Evolutionary conservation across 805 yeast genomes (phyloP), one percentile per base, ranked within the genome.

Genomic region (Cyberlindnera mississippiensis): DNA sequence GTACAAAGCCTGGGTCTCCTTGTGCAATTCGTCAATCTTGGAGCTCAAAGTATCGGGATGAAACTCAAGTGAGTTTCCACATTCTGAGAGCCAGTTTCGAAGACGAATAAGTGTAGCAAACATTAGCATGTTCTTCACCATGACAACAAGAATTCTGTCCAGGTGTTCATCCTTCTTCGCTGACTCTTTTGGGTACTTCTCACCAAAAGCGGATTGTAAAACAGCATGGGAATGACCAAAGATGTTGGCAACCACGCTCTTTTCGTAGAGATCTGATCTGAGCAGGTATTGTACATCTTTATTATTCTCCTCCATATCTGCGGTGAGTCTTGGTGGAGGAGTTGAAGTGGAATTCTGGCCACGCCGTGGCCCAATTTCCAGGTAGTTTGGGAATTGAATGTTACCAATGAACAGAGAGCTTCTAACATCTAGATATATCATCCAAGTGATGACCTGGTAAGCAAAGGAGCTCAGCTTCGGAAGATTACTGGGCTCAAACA

Each of bases 111-210:
- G 33, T 7, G 41, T 33, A 14, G 38, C 41, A 37, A 41, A 37
- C 45, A 41, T 34, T 14, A 41, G 28, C 41, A 41, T 41, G 14
- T 37, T 41, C 33, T 37, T 41, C 28, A 41, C 38, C 45, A 41
- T 41, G 22, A 41, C 41, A 2, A 37, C 35, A 15, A 37, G 36
- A 26, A 37, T 41, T 6, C 41, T 29, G 29, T 41, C 41, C 26
- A 33, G 38, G 3, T 15, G 22, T 4, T 28, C 35, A 14, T 41
- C 45, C 13, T 11, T 19, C 19, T 24, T 4, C 6, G 27, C 35
- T 3, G 32, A 33, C 4, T 29, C 27, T 6, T 16, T 11, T 17
- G 45, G 45, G 18, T 41, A 41, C 15, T 38, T 31, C 9, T 28
- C 17, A 7, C 41, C 45, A 28, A 41, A 41, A 5, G 32, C 28